Evolutionary conservation across 345 rosid genomes (phyloP).

Genomic region (Toxicodendron radicans): DNA sequence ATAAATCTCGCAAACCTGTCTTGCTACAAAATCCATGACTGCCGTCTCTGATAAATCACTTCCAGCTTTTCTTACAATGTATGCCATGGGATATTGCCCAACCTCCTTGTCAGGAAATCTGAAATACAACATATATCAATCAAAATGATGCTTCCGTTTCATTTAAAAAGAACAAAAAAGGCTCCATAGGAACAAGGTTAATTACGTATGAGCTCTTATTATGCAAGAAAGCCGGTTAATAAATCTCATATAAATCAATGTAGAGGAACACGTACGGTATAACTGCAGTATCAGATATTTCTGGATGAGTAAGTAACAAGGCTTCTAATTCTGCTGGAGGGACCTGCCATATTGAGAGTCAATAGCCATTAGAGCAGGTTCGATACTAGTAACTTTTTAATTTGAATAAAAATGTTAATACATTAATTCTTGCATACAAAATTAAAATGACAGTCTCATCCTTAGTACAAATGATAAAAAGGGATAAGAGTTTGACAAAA

Average conservation of each 20-base stretch:
- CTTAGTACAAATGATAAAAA: not conserved
- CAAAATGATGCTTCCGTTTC: not conserved
- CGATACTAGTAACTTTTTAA: not conserved
- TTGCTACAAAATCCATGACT: conserved; percentile 65
- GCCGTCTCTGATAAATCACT: conserved; percentile 43
- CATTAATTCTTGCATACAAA: not conserved
- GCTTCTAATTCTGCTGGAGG: conserved; percentile 95
- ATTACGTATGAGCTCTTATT: not conserved
- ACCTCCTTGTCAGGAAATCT: conserved; percentile 84
- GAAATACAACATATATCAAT: conserved; percentile 2
- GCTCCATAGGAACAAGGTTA: too few species aligned
- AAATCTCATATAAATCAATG: not conserved
- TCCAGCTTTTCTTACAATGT: conserved; percentile 64
- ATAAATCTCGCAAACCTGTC: conserved; percentile 42
- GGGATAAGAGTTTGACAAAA: not conserved
- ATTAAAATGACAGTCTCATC: not conserved
- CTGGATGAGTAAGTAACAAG: conserved; percentile 68
- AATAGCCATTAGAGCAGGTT: not conserved
- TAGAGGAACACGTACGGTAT: conserved; percentile 62
- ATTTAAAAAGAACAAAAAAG: not conserved
- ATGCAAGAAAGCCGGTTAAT: too few species aligned
- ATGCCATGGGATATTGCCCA: conserved; percentile 88
- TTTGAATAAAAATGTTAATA: not conserved
- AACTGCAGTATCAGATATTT: conserved; percentile 74
- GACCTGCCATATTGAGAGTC: conserved; percentile 43